Evolutionary conservation across 257 asterid species (phyloP).

Genomic region (Apocynum venetum): DNA sequence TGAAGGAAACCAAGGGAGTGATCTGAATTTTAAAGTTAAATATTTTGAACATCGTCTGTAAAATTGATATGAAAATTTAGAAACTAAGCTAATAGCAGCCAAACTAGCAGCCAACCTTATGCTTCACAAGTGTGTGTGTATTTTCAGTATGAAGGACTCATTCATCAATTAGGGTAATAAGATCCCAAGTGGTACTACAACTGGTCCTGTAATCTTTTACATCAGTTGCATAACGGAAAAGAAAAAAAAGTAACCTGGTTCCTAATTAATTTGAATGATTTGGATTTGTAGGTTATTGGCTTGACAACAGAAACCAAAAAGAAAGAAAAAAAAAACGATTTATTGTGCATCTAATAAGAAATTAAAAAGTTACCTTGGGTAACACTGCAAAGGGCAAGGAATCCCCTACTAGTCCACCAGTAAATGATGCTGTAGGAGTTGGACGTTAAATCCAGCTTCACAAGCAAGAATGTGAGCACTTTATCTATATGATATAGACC

Average conservation of each 20-base stretch:
- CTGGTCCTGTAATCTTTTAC: background rate
- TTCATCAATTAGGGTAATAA: background rate
- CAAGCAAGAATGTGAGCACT: constrained; percentile 47
- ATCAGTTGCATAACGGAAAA: constrained; percentile 4
- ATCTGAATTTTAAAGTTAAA: constrained; percentile 45
- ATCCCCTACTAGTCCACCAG: constrained; percentile 94
- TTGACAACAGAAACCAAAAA: constrained; percentile 1
- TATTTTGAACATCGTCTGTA: background rate
- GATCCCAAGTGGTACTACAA: background rate
- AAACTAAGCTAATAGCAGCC: background rate
- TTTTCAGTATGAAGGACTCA: background rate
- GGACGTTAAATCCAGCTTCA: constrained; percentile 54
- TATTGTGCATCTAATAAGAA: constrained; percentile 9
- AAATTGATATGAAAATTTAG: background rate
- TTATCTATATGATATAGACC: constrained; percentile 74
- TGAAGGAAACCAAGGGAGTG: constrained; percentile 64
- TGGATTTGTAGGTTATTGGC: background rate
- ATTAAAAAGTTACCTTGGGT: constrained; percentile 54
- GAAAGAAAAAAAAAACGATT: background rate
- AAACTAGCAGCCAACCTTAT: background rate
- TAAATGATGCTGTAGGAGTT: constrained; percentile 84
- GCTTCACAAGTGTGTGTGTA: background rate
- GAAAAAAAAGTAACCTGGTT: background rate
- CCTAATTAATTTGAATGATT: background rate
- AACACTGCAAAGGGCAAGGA: constrained; percentile 83